A percentile compares a stretch with the other conserved stretches of the same genome.
phyloP scores from a whole-genome alignment of 2,329 filamentous ascomycete species.

The Ascosphaera aggregata region DNA sequence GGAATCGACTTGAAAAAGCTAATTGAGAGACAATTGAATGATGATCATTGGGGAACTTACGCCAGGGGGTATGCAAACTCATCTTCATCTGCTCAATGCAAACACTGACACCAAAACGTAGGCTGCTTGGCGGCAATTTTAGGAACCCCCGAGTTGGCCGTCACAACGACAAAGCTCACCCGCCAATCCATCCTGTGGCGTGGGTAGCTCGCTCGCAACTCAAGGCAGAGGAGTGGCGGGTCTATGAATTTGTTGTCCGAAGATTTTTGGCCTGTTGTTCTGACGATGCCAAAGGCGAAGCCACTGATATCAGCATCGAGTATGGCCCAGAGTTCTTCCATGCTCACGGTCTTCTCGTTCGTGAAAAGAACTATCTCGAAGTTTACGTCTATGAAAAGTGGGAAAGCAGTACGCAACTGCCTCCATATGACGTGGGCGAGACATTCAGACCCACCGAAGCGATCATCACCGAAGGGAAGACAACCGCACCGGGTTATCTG shows the following conservation, averaged over 20 bases:
- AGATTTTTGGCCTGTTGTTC: conserved; percentile 92
- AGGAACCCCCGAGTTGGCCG: conserved; percentile 58
- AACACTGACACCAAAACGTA: conserved; percentile 6
- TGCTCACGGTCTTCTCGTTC: conserved; percentile 60
- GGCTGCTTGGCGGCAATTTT: conserved; percentile 52
- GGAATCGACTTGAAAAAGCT: conserved; percentile 64
- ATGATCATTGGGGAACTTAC: conserved; percentile 55
- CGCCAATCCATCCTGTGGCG: conserved; percentile 89
- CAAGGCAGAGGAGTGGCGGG: conserved; percentile 41
- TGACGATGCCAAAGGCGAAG: conserved; percentile 70
- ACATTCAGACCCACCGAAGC: conserved; percentile 72
- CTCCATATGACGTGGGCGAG: conserved; percentile 57
- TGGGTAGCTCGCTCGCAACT: conserved; percentile 43
- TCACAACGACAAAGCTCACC: conserved; percentile 91
- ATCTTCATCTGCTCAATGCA: background rate
- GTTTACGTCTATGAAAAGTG: conserved; percentile 94
- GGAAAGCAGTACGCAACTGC: conserved; percentile 67
- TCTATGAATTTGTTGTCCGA: conserved; percentile 84
- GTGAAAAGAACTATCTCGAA: conserved; percentile 81
- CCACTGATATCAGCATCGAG: conserved; percentile 61
- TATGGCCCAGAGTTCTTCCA: conserved; percentile 70
- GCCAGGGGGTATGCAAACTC: conserved; percentile 33
- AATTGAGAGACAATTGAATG: conserved; percentile 62
- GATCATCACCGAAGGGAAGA: conserved; percentile 77
- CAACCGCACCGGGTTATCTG: conserved; percentile 58